These are phyloP conservation scores for Berberis vulgaris DNA, from an alignment of 164 flowering plant species.

Conservation along the genomic window DNA sequence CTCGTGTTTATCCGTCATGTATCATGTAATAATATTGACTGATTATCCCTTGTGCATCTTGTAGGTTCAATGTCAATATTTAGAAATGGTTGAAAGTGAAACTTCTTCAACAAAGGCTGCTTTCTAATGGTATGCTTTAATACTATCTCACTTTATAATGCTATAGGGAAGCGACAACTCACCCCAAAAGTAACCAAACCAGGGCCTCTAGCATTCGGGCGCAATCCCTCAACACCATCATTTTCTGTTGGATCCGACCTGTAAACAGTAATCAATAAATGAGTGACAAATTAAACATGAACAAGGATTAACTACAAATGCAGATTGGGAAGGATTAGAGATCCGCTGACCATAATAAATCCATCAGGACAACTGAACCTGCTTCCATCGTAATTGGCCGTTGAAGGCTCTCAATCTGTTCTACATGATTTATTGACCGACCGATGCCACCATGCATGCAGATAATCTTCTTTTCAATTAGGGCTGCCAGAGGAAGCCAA, in stretches of 20 bases:
- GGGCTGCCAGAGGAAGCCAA: slow-evolving; percentile 98
- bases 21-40: too few relatives aligned
- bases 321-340: not conserved
- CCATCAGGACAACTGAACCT: slow-evolving; percentile 98
- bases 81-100: too few relatives aligned
- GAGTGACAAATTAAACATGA: not conserved
- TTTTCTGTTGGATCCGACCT: slow-evolving; percentile 99
- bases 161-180: slow-evolving; percentile 8
- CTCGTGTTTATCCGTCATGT: too few relatives aligned
- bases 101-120: too few relatives aligned
- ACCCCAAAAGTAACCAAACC: slow-evolving; percentile 99
- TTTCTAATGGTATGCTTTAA: too few relatives aligned
- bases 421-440: slow-evolving; percentile 93
- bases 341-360: slow-evolving; percentile 73
- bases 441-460: slow-evolving; percentile 99
- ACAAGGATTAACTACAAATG: not conserved
- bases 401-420: slow-evolving; percentile 89
- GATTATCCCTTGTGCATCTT: too few relatives aligned
- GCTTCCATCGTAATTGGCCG: slow-evolving; percentile 99
- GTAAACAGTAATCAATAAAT: slow-evolving; percentile 11
- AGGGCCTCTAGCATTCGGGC: slow-evolving; percentile 99
- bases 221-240: slow-evolving; percentile 97
- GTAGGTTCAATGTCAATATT: too few relatives aligned
- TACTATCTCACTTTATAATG: not conserved
- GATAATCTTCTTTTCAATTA: slow-evolving; percentile 95